Percentiles rank a stretch among this genome's conserved stretches.
phyloP scores from a whole-genome alignment of 345 rosid genomes.

The Lepidium didymum region DNA sequence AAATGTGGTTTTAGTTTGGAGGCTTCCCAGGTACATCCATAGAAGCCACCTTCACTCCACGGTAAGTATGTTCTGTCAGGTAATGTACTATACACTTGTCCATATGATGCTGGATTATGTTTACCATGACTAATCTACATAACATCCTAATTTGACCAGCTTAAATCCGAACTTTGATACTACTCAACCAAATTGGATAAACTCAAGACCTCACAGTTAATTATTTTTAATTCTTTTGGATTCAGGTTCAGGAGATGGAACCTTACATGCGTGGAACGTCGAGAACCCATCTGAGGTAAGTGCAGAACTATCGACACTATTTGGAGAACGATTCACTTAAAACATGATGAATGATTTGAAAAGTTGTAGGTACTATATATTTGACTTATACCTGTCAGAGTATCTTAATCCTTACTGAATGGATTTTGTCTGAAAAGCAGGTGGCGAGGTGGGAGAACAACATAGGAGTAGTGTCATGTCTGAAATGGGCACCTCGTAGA shows the following conservation, averaged over 20 bases:
- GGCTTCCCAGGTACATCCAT: constrained; percentile 69
- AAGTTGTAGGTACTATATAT: background rate
- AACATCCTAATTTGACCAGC: background rate
- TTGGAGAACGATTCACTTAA: background rate
- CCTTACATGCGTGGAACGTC: constrained; percentile 84
- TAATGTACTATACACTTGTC: constrained; percentile 25
- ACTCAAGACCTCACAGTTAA: background rate
- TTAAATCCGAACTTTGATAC: background rate
- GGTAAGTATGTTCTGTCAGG: constrained; percentile 94
- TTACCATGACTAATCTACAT: background rate
- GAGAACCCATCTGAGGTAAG: constrained; percentile 65
- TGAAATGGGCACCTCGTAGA: constrained; percentile 97
- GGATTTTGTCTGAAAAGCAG: constrained; percentile 22
- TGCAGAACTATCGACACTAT: background rate
- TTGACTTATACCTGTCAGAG: background rate
- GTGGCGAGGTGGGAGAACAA: constrained; percentile 75
- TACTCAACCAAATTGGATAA: background rate
- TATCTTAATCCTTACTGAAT: background rate
- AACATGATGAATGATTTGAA: background rate
- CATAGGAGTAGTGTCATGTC: constrained; percentile 70
- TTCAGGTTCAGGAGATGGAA: constrained; percentile 93
- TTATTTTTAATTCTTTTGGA: background rate
- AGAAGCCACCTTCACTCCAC: constrained; percentile 88
- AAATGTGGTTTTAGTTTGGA: constrained; percentile 86
- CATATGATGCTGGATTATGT: background rate